Base-by-base conservation (phyloP, 192 early-diverging fungal genomes). In the Coemansia asiatica region DNA sequence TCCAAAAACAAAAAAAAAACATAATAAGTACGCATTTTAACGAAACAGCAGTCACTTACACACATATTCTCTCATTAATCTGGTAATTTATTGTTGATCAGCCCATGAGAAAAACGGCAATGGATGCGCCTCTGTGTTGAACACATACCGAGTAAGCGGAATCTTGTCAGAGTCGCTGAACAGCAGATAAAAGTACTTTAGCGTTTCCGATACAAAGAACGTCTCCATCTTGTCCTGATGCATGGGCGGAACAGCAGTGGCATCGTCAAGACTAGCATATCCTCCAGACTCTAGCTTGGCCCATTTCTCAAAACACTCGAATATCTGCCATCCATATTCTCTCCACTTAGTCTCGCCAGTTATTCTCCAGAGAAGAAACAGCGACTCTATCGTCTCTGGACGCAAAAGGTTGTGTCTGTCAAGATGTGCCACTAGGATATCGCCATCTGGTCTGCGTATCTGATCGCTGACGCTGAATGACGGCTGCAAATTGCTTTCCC, bases 91-190 rank as follows among this genome's bases (percentile, higher is more conserved):
- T 21, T 50, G 18, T 13, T 58, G 2, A 27, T 53, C 54, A 76
- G 15, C 54, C 66, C 66, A 72, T 15, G 13, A 50, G 56, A 71
- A 74, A 35, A 55, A 21, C 21, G 75, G 80, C 44, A 96, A 63
- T 31, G 93, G 94, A 74, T 96, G 96, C 25, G 94, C 94, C 73
- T 96, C 96, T 1, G 96, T 96, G 66, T 94, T 98, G 69, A 96
- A 92, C 4, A 97, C 93, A 82, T 90, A 94, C 59, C 88, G 64
- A 31, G 89, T 87, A 15, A 95, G 72, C 8, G 90, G 84, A 18
- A 92, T 73, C 9, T 76, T 61, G 56, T 85, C 74, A n/a, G 84
- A 70, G 22, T 86, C 76, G 29, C 79, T 84, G 72, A 93, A 96
- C 49, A 96, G 84, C 71, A 98, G 67, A 69, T 90, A 98, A 19